These are phyloP conservation scores for Corynespora cassiicola DNA, from an alignment of 2,329 filamentous ascomycete species.

Conservation along the genomic window DNA sequence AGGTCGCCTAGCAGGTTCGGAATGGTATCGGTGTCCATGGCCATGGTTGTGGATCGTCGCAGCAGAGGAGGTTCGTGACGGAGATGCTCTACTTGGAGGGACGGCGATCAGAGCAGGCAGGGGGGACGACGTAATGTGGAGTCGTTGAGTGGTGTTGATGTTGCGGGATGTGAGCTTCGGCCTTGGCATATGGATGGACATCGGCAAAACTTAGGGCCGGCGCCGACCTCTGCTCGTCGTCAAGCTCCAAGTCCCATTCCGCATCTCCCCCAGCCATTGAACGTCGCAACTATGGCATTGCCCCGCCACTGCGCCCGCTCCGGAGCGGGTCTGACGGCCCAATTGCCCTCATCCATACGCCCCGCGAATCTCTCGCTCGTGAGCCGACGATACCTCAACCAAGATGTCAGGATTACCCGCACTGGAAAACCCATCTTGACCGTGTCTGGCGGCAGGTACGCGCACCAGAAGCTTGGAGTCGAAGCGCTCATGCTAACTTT, in stretches of 20 bases:
- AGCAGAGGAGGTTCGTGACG: not conserved
- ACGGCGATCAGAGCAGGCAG: not conserved
- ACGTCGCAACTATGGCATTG: constrained; percentile 46
- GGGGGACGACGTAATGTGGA: constrained; percentile 5
- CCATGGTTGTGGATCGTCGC: constrained; percentile 30
- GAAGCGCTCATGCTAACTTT: constrained; percentile 9
- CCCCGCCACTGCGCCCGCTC: constrained; percentile 48
- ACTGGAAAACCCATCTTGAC: constrained; percentile 96
- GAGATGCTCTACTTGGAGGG: not conserved
- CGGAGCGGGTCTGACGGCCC: constrained; percentile 43
- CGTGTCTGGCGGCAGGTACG: constrained; percentile 86
- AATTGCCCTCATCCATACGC: constrained; percentile 33
- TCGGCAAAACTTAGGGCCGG: constrained; percentile 14
- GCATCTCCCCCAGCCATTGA: constrained; percentile 45
- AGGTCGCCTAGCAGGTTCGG: constrained; percentile 90
- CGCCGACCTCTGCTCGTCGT: constrained; percentile 14
- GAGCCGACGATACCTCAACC: constrained; percentile 51
- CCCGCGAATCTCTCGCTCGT: constrained; percentile 34
- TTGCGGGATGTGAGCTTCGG: constrained; percentile 23
- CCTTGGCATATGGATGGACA: constrained; percentile 18
- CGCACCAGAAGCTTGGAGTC: constrained; percentile 34
- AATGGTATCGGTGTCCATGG: constrained; percentile 87
- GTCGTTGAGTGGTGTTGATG: constrained; percentile 10
- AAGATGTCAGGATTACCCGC: constrained; percentile 90
- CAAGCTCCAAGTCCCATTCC: constrained; percentile 23